Base-by-base conservation (phyloP, 106 monocot genomes). In the Dioscorea dumetorum region DNA sequence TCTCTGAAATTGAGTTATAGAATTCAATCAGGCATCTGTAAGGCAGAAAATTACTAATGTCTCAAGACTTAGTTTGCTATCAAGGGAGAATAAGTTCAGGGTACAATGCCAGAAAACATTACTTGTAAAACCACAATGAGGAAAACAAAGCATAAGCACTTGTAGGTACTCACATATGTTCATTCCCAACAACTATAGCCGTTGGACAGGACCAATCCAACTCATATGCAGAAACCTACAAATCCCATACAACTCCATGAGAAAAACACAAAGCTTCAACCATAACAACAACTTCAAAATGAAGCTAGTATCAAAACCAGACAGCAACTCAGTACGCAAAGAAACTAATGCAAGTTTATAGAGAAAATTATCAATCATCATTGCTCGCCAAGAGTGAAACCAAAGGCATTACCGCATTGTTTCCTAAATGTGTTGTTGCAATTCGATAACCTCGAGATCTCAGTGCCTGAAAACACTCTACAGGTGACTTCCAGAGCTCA, bases 171-270 rank as follows among this genome's bases (percentile, higher is more conserved):
- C 75, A 88, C 95, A 66, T 77, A 41, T 76, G 74, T 74, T 99
- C 97, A 72, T 99, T 99, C 72, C 97, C 97, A 59, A 99, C 84
- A 77, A 99, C 97, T 69, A 99, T 79, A 53, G 97, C 97, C 23
- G 87, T 92, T 53, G 97, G 97, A 24, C 50, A 60, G n/a, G 92
- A 84, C 97, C 97, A 99, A 79, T 99, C 92, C 84, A 99, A 71
- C 16, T 92, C 92, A 70, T 92, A 91, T 17, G 90, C 65, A 54
- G 92, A 99, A 68, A 77, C 87, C 92, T 90, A 68, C 33, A 68
- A 63, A 67, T 33, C 56, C 35, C 66, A 41, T 57, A 16, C 20
- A 57, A 22, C 12, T 16, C 33, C 33, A 18, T 28, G n/a, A 18
- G 1, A 41, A 4, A 53, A 23, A 33, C 8, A 60, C 1, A 15